These are phyloP conservation scores for Lablab purpureus DNA, from an alignment of 306 rosid genomes.

Conservation along the genomic window DNA sequence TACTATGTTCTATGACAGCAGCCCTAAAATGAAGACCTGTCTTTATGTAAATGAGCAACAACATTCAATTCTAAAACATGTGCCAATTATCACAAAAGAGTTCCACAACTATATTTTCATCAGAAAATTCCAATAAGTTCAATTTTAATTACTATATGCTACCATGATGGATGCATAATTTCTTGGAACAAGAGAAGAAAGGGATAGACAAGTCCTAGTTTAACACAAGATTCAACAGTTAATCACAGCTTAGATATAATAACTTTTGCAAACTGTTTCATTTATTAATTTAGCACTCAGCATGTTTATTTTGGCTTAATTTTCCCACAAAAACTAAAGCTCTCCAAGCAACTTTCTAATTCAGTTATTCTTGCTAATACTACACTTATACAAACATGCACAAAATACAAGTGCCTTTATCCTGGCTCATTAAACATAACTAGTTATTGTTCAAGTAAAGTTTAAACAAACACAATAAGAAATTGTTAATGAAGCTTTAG, in stretches of 20 bases:
- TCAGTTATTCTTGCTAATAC: constrained; percentile 1
- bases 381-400: not conserved
- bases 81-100: not conserved
- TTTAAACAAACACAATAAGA: not conserved
- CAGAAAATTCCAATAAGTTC: not conserved
- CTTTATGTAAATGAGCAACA: not conserved
- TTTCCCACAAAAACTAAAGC: not conserved
- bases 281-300: not conserved
- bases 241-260: not conserved
- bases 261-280: too few species aligned
- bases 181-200: not conserved
- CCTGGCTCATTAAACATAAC: constrained; percentile 16
- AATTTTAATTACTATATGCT: constrained; percentile 11
- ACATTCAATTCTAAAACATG: constrained; percentile 6
- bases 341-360: not conserved
- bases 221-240: not conserved
- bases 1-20: not conserved
- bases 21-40: not conserved
- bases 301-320: not conserved
- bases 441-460: not conserved
- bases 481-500: not conserved
- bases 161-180: not conserved
- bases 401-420: not conserved
- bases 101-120: not conserved
- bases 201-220: not conserved